Evolutionary conservation across 495 filamentous ascomycete genomes (phyloP), one percentile per base, ranked within the genome.

Genomic region (Friedmanniomyces endolithicus): DNA sequence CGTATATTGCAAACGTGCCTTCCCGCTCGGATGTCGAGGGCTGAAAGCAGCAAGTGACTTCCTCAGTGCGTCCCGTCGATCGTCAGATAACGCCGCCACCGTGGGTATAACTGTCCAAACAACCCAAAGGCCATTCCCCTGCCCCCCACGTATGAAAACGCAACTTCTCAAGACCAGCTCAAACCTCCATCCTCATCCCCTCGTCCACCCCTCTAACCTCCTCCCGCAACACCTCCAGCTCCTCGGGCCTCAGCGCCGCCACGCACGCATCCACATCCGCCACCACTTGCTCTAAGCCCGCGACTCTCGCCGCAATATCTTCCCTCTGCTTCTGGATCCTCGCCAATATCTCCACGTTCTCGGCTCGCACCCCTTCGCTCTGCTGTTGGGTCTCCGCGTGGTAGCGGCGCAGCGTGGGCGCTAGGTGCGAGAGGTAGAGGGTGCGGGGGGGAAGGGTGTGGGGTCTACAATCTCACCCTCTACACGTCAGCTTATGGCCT

Each of bases 371-470:
- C 17, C 73, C 73, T 56, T 81, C 73, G 16, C 94, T 67, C 46
- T 74, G 75, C 9, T 72, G 69, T 55, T 84, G 78, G 48, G 94
- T 71, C 34, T 78, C 70, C 1, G 74, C 69, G 37, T 82, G 76
- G 52, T 84, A 78, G 51, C 77, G 68, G 9, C 72, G 68, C 1
- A 90, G 71, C 61, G 84, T 79, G 0, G 86, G 86, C 8, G 75
- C 71, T 6, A 94, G 68, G 66, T 92, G 86, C 0, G 88, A 85
- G 14, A 72, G 70, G 27, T 85, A 78, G 16, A 95, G 66, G 6
- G 75, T 68, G 20, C 75, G 65, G 0, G 88, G 79, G 1, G 85
- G 78, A n/a, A 92, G 76, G 24, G 78, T 81, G 69, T 95, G 89
- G 7, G 86, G 85, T 24, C 86, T 90, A 47, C 40, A 48, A 47